Conservation (phyloP, 148 eudicot genomes). For the Rhododendron griersonianum region DNA sequence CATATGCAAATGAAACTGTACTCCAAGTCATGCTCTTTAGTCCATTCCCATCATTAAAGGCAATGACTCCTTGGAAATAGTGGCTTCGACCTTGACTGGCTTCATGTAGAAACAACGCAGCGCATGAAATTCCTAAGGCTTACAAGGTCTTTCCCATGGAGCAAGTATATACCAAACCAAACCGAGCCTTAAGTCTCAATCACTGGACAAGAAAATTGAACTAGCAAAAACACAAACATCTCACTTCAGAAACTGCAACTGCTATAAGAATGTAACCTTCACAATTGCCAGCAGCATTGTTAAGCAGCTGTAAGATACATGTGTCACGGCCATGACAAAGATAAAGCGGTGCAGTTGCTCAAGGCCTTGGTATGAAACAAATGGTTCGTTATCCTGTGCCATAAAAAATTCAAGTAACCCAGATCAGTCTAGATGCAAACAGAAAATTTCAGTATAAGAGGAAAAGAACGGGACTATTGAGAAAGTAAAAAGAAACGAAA, state of each 20-base stretch:
- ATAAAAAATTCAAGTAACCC: slow-evolving; percentile 10
- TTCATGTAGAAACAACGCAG: background rate
- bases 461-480: background rate
- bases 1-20: background rate
- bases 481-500: background rate
- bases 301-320: slow-evolving; percentile 93
- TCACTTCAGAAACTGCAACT: slow-evolving; percentile 6
- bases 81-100: background rate
- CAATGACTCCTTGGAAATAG: background rate
- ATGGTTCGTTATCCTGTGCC: slow-evolving; percentile 77
- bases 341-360: slow-evolving; percentile 98
- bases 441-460: background rate
- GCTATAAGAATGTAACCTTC: slow-evolving; percentile 50
- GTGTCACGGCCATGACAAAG: slow-evolving; percentile 98
- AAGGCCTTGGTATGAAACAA: slow-evolving; percentile 92
- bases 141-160: background rate
- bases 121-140: background rate
- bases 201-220: background rate
- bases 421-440: background rate
- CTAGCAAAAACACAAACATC: background rate
- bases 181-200: background rate
- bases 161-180: background rate
- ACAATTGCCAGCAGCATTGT: slow-evolving; percentile 97
- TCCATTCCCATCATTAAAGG: background rate
- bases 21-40: background rate